These are phyloP conservation scores for Solanum hybrid DNA, from an alignment of 305 asterid species.

Conservation along the genomic window DNA sequence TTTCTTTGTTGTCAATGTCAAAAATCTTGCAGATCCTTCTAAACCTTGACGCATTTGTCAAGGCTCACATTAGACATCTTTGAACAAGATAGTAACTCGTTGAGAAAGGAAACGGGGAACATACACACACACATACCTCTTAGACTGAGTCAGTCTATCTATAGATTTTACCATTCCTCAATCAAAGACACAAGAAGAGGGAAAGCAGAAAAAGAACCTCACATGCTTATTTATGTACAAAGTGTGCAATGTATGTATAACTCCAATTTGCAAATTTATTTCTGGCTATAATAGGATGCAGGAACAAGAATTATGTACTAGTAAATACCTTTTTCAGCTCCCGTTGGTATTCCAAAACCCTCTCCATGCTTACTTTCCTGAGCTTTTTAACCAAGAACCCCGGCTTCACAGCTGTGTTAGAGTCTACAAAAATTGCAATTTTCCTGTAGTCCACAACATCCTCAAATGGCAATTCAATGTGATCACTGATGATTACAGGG, in stretches of 20 bases:
- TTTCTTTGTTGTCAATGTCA: neutral
- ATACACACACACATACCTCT: neutral
- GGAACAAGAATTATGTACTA: neutral
- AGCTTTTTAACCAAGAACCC: constrained; percentile 69
- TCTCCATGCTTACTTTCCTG: constrained; percentile 40
- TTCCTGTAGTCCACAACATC: constrained; percentile 86
- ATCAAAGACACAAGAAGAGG: neutral
- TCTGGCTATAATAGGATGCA: neutral
- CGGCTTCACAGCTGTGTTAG: constrained; percentile 61
- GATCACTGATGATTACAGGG: constrained; percentile 87
- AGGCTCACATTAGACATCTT: neutral
- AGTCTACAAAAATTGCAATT: constrained; percentile 69
- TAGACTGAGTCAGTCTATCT: neutral
- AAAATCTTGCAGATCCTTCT: neutral
- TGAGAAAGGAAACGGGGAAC: neutral
- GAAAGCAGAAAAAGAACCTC: neutral
- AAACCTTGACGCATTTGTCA: neutral
- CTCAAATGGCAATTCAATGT: constrained; percentile 90
- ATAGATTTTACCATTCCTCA: neutral
- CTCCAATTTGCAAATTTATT: neutral
- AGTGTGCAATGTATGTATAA: neutral
- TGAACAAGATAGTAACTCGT: neutral
- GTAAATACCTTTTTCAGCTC: constrained; percentile 63
- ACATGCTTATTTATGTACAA: neutral
- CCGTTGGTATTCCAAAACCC: constrained; percentile 69